A percentile compares a stretch with the other conserved stretches of the same genome.
Conservation (phyloP, 2,329 filamentous ascomycete genomes). For the Cytospora schulzeri region DNA sequence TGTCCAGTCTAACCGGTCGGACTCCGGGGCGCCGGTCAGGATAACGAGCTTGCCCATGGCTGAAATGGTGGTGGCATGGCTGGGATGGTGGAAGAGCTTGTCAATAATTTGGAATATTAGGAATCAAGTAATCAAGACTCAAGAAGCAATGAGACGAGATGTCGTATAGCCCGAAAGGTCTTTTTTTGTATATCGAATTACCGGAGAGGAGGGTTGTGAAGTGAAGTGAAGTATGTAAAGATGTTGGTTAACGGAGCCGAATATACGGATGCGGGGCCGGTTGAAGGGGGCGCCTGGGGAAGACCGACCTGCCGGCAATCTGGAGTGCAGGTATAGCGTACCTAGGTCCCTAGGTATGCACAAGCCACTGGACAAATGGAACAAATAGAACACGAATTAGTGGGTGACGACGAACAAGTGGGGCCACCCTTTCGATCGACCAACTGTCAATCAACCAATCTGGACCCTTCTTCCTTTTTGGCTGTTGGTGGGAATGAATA, state of each 20-base stretch:
- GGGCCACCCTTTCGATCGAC: neutral
- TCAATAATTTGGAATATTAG: too few relatives aligned
- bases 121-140: too few relatives aligned
- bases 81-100: neutral
- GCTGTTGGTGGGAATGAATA: neutral
- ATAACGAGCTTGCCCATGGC: slow-evolving; percentile 40
- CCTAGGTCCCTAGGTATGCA: too few relatives aligned
- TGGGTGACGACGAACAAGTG: too few relatives aligned
- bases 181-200: too few relatives aligned
- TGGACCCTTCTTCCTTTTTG: neutral
- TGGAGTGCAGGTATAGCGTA: too few relatives aligned
- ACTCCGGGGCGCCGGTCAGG: slow-evolving; percentile 59
- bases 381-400: too few relatives aligned
- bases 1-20: slow-evolving; percentile 56
- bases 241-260: neutral
- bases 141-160: neutral
- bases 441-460: neutral
- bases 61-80: neutral
- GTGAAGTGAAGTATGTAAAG: too few relatives aligned
- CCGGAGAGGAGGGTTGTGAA: too few relatives aligned
- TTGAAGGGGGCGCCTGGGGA: too few relatives aligned
- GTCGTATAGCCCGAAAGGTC: neutral
- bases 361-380: too few relatives aligned
- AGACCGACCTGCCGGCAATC: neutral
- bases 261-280: neutral